Base-by-base conservation (phyloP, 2,329 filamentous ascomycete species). In the Chrysoporthe austroafricana region DNA sequence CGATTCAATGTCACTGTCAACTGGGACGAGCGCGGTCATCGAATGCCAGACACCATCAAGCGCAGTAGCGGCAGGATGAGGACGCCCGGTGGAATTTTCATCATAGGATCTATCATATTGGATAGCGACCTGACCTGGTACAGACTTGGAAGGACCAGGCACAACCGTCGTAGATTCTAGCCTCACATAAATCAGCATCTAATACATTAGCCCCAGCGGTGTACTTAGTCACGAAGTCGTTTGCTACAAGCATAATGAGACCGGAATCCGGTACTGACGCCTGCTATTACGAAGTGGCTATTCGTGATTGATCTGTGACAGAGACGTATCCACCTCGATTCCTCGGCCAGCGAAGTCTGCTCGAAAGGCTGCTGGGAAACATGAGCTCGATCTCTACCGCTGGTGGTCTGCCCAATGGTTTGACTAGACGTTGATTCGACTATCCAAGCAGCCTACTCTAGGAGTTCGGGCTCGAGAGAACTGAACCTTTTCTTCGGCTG, bases 111-210 rank as follows among this genome's bases (percentile, higher is more conserved):
- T 26, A 39, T 42, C 61, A 26, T 6, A 54, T 54, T 52, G 61
- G 48, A 63, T 52, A 63, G n/a, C n/a, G 32, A 18, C 39, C 36
- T 42, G 21, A 14, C 34, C 5, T 21, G 46, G 9, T 3, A 54
- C 42, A 39, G 18, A 54, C 8, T 43, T 43, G 60, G 34, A 4
- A 39, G 21, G 57, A 43, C 16, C 36, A 39, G 34, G 63, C 58
- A 65, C 42, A 46, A 46, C 26, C 42, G 34, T 63, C 36, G 39
- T 68, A 59, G 26, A 63, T 63, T 50, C 56, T 61, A 66, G 63
- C 66, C 66, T 59, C 63, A 63, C 64, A 67, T 64, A 60, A 42
- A 54, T 64, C 43, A 66, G 65, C 61, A 67, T 69, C 52, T 69
- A 69, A 66, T 69, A 67, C 54, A 64, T 64, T 52, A 67, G 60